Evolutionary conservation across 306 rosid species (phyloP).

Genomic region (Cucurbita pepo): DNA sequence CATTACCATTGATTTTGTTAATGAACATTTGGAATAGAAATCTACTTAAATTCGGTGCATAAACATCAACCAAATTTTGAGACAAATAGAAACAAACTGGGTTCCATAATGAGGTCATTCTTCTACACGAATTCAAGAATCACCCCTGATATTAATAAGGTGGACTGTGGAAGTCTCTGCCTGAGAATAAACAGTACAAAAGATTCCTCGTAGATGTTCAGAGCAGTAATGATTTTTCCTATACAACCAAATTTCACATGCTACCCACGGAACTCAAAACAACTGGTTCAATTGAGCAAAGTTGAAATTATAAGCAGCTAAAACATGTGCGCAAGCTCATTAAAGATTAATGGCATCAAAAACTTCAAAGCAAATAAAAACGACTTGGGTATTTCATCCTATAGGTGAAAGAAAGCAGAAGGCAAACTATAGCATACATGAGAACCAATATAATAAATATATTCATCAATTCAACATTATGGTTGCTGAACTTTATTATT

Average conservation of each 20-base stretch:
- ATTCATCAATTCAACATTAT: neutral
- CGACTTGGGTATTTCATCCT: neutral
- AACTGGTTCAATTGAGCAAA: neutral
- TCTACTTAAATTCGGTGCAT: neutral
- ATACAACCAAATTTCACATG: neutral
- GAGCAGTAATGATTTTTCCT: neutral
- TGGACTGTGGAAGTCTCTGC: neutral
- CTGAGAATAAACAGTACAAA: neutral
- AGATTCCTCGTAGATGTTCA: neutral
- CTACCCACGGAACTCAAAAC: neutral
- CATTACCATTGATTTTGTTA: neutral
- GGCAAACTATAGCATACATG: neutral
- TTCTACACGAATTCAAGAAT: neutral
- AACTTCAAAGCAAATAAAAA: neutral
- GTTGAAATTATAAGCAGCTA: neutral
- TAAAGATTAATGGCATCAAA: neutral
- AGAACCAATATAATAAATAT: neutral
- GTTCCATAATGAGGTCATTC: neutral
- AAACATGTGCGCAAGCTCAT: neutral
- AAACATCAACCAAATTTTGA: neutral
- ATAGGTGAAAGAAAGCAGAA: neutral
- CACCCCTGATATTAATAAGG: neutral
- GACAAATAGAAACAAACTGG: neutral
- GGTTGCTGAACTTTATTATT: neutral
- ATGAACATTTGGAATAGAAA: neutral